Conservation (phyloP, 2,329 filamentous ascomycete genomes). For the Xylariaceae sp. region DNA sequence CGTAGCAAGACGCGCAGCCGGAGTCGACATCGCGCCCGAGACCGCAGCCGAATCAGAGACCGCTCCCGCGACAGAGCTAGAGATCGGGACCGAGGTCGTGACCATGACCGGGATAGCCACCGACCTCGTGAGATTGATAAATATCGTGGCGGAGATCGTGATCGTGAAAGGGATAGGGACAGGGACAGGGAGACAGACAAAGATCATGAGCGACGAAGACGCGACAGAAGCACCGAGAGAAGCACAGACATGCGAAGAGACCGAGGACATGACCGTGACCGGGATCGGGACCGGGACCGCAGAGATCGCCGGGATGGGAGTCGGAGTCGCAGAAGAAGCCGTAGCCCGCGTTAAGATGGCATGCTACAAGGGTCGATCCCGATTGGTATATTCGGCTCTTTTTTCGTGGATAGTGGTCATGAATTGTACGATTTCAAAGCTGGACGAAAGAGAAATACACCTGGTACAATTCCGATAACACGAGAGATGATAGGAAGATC, state of each 20-base stretch:
- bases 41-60: conserved; percentile 16
- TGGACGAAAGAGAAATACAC: no score
- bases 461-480: no score
- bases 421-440: no score
- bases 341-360: conserved; percentile 25
- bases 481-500: no score
- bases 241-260: neutral
- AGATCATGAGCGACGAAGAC: conserved; percentile 15
- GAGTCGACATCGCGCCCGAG: conserved; percentile 15
- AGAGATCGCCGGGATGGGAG: conserved; percentile 21
- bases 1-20: conserved; percentile 11
- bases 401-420: no score
- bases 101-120: conserved; percentile 32
- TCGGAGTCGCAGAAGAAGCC: conserved; percentile 22
- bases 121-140: conserved; percentile 33
- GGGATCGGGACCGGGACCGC: conserved; percentile 31
- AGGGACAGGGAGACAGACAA: conserved; percentile 15
- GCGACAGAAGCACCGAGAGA: conserved; percentile 19
- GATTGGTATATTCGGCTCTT: no score
- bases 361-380: no score
- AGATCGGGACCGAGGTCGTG: conserved; percentile 22
- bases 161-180: conserved; percentile 28
- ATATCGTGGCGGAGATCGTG: conserved; percentile 32
- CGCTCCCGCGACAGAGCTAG: conserved; percentile 5
- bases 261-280: conserved; percentile 25